Conservation (phyloP, 2,329 filamentous ascomycete species). For the Aspergillus tubingensis region DNA sequence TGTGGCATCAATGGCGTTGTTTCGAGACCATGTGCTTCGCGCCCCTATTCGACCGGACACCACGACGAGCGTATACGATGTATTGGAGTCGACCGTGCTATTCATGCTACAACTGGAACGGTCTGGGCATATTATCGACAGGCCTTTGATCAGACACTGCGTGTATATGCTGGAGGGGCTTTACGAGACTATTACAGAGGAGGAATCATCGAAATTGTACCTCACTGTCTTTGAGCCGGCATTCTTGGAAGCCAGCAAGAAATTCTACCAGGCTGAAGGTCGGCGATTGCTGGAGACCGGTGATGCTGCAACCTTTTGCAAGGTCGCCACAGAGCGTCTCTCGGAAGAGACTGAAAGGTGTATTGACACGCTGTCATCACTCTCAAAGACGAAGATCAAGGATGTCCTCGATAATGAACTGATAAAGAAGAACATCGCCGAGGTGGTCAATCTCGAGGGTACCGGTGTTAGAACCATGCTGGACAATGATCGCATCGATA, state of each 20-base stretch:
- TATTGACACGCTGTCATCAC: slow-evolving; percentile 73
- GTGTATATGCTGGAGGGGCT: slow-evolving; percentile 87
- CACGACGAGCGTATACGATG: slow-evolving; percentile 62
- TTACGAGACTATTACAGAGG: slow-evolving; percentile 78
- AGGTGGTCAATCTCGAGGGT: slow-evolving; percentile 80
- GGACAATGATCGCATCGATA: slow-evolving; percentile 78
- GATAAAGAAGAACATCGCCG: slow-evolving; percentile 73
- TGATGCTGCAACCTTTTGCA: slow-evolving; percentile 80
- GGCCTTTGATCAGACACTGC: slow-evolving; percentile 76
- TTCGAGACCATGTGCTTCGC: slow-evolving; percentile 80
- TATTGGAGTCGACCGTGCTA: slow-evolving; percentile 79
- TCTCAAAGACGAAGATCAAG: slow-evolving; percentile 72
- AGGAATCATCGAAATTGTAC: slow-evolving; percentile 79
- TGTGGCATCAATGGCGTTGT: slow-evolving; percentile 79
- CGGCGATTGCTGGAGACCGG: slow-evolving; percentile 71
- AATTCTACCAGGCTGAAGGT: slow-evolving; percentile 77
- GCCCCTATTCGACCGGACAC: slow-evolving; percentile 52
- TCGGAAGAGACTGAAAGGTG: slow-evolving; percentile 81
- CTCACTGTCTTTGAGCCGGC: slow-evolving; percentile 76
- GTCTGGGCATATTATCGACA: slow-evolving; percentile 84
- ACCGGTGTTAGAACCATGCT: slow-evolving; percentile 89
- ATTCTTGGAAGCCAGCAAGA: slow-evolving; percentile 69
- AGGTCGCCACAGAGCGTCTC: slow-evolving; percentile 72
- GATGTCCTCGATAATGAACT: slow-evolving; percentile 78
- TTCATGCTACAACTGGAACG: slow-evolving; percentile 93